Base-by-base conservation (phyloP, 768 basidiomycete species). In the Rhodocollybia butyracea region DNA sequence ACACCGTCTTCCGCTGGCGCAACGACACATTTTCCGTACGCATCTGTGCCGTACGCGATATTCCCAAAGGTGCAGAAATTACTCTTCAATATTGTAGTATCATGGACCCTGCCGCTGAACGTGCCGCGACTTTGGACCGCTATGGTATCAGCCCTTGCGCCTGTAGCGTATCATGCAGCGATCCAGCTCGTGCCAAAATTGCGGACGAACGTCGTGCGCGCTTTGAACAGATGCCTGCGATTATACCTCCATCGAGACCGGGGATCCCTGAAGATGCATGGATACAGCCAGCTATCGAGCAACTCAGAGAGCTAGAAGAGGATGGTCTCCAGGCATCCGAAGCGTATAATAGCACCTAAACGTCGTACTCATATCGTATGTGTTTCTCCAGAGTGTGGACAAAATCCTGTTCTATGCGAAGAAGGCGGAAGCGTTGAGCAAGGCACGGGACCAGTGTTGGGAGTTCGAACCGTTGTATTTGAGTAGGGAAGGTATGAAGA, bases 11-110 rank as follows among this genome's bases (percentile, higher is more conserved):
- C 21, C 12, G 59, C 22, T 72, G 73, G 50, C 66, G 70, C 40
- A 32, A 66, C 3, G 34, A 57, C 2, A 65, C 73, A 3, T 75
- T 75, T 47, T 61, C 68, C 5, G 60, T 69, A 27, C 63, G 63
- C 31, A 59, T 71, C 31, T 51, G 57, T 11, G 72, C 72, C 1
- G 42, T 53, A 8, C 60, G 64, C 0, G 54, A 65, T 40, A 69
- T 75, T 56, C 64, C 62, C 19, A 54, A 56, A 3, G 68, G 69
- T 2, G 69, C 71, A 38, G 67, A 74, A 53, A 63, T 73, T 19
- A 64, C 65, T 19, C 57, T 67, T 13, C 53, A 61, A 5, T 75
- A 75, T 47, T 64, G 64, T 51, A 31, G 43, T 12, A 38, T 64
- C 7, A 51, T 63, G 5, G 57, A 59, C 24, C 31, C 60, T 7